Conservation (phyloP, 768 basidiomycete genomes). For the Rhodotorula diobovata region DNA sequence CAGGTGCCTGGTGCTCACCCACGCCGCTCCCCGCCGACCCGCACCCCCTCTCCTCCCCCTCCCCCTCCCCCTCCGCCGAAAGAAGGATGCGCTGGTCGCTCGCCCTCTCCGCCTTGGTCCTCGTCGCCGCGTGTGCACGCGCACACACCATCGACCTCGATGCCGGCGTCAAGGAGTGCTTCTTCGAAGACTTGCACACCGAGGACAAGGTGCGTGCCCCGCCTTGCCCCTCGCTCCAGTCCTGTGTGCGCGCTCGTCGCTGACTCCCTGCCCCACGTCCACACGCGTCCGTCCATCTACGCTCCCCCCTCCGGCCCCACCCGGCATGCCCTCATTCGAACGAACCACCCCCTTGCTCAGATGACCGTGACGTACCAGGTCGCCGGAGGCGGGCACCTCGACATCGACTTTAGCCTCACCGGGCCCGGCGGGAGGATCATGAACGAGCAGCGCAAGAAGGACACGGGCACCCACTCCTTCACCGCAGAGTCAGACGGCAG, state of each 20-base stretch:
- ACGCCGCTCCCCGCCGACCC: too few species aligned
- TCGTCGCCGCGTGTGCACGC: constrained; percentile 4
- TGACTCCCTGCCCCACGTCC: background rate
- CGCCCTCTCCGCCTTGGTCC: background rate
- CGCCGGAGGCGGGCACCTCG: constrained; percentile 89
- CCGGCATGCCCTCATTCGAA: background rate
- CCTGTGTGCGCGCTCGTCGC: background rate
- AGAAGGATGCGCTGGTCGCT: background rate
- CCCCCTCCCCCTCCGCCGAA: too few species aligned
- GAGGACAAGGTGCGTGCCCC: constrained; percentile 68
- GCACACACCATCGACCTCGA: constrained; percentile 53
- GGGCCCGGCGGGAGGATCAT: constrained; percentile 68
- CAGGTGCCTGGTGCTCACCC: too few species aligned
- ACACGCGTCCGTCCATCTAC: too few species aligned
- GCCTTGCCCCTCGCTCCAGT: too few species aligned
- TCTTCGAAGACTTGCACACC: constrained; percentile 87
- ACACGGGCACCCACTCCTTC: constrained; percentile 80
- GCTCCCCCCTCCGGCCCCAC: background rate
- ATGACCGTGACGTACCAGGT: constrained; percentile 99
- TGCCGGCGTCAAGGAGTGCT: constrained; percentile 84
- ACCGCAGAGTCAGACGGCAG: constrained; percentile 83
- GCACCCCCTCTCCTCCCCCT: background rate
- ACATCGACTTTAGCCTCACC: constrained; percentile 93
- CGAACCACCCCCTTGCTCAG: constrained; percentile 50
- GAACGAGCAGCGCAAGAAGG: constrained; percentile 75